These are phyloP conservation scores for Pecoramyces ruminantium DNA, from an alignment of 192 early-diverging fungal genomes.

Conservation along the genomic window DNA sequence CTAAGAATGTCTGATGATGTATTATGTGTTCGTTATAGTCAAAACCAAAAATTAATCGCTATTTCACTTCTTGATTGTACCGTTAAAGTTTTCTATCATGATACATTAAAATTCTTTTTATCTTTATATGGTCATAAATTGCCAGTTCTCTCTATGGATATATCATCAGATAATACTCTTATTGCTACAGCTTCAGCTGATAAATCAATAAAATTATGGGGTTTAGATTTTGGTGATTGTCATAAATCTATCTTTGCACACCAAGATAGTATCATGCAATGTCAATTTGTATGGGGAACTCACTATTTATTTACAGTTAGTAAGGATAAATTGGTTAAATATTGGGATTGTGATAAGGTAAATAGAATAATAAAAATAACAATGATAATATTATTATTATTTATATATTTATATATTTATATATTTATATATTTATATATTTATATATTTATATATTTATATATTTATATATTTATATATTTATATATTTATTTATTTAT, in stretches of 20 bases:
- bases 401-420: no score
- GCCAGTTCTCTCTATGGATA: conserved; percentile 96
- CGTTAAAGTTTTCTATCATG: conserved; percentile 91
- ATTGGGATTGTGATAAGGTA: conserved; percentile 91
- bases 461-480: no score
- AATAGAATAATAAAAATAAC: no score
- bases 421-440: no score
- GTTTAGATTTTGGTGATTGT: conserved; percentile 98
- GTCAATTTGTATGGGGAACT: conserved; percentile 81
- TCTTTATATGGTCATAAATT: conserved; percentile 96
- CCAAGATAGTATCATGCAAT: conserved; percentile 74
- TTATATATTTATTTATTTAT: no score
- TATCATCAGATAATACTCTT: conserved; percentile 80
- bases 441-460: no score
- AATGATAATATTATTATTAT: no score
- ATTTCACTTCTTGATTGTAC: conserved; percentile 85
- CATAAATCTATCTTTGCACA: conserved; percentile 86
- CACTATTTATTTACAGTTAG: conserved; percentile 89
- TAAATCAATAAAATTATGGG: conserved; percentile 98
- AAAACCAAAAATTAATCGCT: conserved; percentile 71
- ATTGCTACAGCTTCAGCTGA: conserved; percentile 90
- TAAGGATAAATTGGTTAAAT: conserved; percentile 80
- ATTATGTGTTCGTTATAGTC: conserved; percentile 66
- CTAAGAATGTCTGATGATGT: conserved; percentile 91
- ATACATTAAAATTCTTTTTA: conserved; percentile 91